Evolutionary conservation across 208 protist genomes (phyloP), one percentile per base, ranked within the genome.

Genomic region (Angomonas deanei): DNA sequence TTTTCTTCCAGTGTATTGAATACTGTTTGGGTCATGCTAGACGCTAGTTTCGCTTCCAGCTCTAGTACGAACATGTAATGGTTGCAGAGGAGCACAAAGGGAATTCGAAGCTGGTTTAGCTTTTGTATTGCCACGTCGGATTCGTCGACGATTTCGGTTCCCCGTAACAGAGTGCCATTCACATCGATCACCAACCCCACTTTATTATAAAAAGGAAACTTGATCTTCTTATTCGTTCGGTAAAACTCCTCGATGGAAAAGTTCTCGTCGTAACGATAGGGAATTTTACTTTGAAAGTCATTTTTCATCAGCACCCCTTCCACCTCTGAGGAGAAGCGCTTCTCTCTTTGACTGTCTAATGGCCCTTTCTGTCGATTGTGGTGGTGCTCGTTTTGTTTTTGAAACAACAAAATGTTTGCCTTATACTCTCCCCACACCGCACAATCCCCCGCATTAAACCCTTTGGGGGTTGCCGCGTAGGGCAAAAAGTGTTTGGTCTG

Each of bases 71-170:
- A 19, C 21, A 67, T 70, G 23, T 82, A 79, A 33, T 85, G 84
- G 61, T 96, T 96, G n/a, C 82, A 88, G 77, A 96, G 80, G 58
- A 96, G 91, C 27, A 89, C 36, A 59, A 93, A 82, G 3, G 90
- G 90, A 42, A 96, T 85, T 17, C 70, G 68, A 28, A 96, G 75
- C 53, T 73, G 68, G 19, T 73, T 67, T 17, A 92, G 66, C 47
- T 73, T 64, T 56, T 81, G 80, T 15, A 96, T 55, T 19, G 90
- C 90, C 8, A 52, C 70, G 52, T 91, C 84, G 17, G 84, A 68
- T 10, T 86, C 90, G 17, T 81, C 74, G 49, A 96, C 81, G 47
- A 96, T 64, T 19, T 82, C 67, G 17, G 72, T 56, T 38, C 80
- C 76, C 34, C 86, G 81, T 61, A 80, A 74, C 8, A 96, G 66